Percentiles rank a stretch among this genome's conserved stretches.
These are phyloP conservation scores for Acorus gramineus DNA, from an alignment of 106 monocot genomes.

Conservation along the genomic window DNA sequence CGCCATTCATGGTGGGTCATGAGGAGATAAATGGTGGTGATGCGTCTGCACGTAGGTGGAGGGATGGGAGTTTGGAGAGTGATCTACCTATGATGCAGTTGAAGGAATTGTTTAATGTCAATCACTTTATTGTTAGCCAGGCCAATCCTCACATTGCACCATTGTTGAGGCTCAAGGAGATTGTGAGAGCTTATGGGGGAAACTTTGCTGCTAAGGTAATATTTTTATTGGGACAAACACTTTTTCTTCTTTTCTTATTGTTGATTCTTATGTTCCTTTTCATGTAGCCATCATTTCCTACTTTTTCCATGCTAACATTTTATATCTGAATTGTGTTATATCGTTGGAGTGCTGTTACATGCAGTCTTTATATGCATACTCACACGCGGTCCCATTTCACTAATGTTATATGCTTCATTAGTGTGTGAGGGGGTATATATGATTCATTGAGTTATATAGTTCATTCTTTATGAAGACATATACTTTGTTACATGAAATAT, in stretches of 20 bases:
- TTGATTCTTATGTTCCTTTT: neutral
- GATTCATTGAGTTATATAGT: too few species aligned
- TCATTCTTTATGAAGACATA: too few species aligned
- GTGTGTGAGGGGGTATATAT: too few species aligned
- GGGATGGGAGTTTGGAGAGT: slow-evolving; percentile 18
- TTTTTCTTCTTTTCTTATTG: neutral
- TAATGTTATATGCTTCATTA: too few species aligned
- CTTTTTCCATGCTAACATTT: neutral
- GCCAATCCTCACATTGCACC: slow-evolving; percentile 16
- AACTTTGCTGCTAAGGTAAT: slow-evolving; percentile 12
- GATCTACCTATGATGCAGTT: slow-evolving; percentile 18
- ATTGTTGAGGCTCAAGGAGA: slow-evolving; percentile 10
- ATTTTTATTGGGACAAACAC: neutral
- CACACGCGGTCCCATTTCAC: too few species aligned
- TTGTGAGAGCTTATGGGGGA: slow-evolving; percentile 4
- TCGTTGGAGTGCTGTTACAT: too few species aligned
- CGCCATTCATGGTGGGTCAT: neutral
- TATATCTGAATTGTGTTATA: too few species aligned
- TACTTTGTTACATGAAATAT: too few species aligned
- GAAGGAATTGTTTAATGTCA: slow-evolving; percentile 20
- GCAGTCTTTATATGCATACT: too few species aligned
- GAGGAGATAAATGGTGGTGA: neutral
- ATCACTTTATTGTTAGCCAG: slow-evolving; percentile 22
- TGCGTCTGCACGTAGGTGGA: neutral
- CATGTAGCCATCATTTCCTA: neutral